These are phyloP conservation scores for Botrytis byssoidea DNA, from an alignment of 2,329 filamentous ascomycete genomes.

Conservation along the genomic window DNA sequence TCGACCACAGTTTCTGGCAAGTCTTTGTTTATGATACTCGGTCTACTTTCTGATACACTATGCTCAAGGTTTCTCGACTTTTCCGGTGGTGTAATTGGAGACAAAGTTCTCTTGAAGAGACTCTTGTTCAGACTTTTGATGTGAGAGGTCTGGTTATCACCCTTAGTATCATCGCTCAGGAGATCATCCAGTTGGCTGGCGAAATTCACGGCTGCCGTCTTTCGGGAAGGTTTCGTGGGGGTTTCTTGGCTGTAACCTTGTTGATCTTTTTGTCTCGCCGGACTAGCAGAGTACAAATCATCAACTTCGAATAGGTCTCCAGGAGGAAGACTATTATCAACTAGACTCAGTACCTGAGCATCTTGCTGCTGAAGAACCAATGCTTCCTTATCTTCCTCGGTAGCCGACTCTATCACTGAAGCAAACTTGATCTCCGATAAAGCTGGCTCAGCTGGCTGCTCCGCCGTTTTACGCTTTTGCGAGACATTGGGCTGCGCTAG, in stretches of 20 bases:
- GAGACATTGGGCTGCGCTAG: constrained; percentile 18
- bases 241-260: not conserved
- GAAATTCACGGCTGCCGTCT: not conserved
- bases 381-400: not conserved
- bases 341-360: not conserved
- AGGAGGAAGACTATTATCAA: not conserved
- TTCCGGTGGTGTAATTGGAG: not conserved
- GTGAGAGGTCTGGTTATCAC: not conserved
- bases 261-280: not conserved
- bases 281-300: constrained; percentile 19
- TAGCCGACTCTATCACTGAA: not conserved
- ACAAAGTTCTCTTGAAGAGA: not conserved
- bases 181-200: constrained; percentile 6
- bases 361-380: constrained; percentile 12
- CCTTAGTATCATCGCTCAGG: not conserved
- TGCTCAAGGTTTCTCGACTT: not conserved
- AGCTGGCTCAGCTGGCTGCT: not conserved
- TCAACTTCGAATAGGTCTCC: not conserved
- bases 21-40: not conserved
- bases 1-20: not conserved
- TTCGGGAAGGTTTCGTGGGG: not conserved
- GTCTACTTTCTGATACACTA: not conserved
- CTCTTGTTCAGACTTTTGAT: not conserved
- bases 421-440: not conserved
- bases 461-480: constrained; percentile 16